Evolutionary conservation across 192 early-diverging fungal genomes (phyloP).

Genomic region (Spinellus fusiger): DNA sequence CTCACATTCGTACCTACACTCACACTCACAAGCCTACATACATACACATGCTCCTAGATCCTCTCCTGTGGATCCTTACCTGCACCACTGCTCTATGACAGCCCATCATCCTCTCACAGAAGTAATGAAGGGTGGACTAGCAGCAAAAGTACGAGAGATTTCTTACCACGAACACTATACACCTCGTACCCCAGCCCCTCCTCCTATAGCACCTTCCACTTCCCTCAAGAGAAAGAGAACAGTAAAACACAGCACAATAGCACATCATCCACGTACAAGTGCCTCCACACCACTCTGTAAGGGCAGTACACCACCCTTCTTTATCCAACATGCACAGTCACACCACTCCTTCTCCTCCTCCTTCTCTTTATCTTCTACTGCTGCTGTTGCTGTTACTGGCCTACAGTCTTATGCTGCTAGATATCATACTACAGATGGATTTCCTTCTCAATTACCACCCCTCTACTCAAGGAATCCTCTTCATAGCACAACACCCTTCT

Average conservation of each 20-base stretch:
- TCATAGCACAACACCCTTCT: no score
- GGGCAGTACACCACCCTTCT: background rate
- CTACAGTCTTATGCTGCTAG: no score
- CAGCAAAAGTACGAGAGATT: slow-evolving; percentile 15
- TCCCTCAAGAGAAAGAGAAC: slow-evolving; percentile 20
- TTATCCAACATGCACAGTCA: background rate
- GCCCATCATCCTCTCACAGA: background rate
- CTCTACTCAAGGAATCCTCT: no score
- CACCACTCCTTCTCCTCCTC: background rate
- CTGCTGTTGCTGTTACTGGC: no score
- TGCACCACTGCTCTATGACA: no score
- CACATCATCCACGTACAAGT: background rate
- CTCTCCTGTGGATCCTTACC: no score
- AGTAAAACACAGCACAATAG: background rate
- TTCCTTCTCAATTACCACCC: no score
- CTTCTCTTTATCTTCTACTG: background rate
- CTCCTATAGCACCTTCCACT: slow-evolving; percentile 14
- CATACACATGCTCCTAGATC: no score
- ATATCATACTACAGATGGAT: no score
- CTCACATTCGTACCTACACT: background rate
- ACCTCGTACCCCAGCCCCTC: background rate
- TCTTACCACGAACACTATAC: background rate
- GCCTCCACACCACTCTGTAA: slow-evolving; percentile 10
- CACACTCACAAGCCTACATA: no score
- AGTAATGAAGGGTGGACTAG: slow-evolving; percentile 6